A percentile compares a stretch with the other conserved stretches of the same genome.
Evolutionary conservation across 2,329 filamentous ascomycete species (phyloP).

Genomic region (Triangularia verruculosa): DNA sequence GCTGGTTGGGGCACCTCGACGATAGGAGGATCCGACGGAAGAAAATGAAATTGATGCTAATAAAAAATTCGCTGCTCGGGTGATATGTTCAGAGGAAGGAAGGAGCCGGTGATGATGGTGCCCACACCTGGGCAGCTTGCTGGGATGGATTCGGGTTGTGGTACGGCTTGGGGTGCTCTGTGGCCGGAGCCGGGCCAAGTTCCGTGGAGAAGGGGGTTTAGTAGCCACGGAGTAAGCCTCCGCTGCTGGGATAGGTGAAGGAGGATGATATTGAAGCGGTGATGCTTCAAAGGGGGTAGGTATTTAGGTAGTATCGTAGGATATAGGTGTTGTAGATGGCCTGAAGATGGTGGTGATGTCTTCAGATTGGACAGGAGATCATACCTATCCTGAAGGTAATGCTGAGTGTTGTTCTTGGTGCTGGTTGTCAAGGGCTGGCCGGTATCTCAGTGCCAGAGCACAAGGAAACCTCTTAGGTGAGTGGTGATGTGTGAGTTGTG

Average conservation of each 20-base stretch:
- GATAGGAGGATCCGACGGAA: background rate
- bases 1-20: background rate
- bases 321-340: background rate
- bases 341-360: background rate
- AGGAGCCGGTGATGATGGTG: background rate
- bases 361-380: background rate
- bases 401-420: background rate
- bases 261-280: background rate
- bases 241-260: background rate
- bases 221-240: too few relatives aligned
- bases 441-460: background rate
- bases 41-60: background rate
- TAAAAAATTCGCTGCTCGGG: background rate
- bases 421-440: background rate
- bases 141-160: background rate
- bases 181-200: too few relatives aligned
- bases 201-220: too few relatives aligned
- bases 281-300: background rate
- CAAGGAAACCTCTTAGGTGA: background rate
- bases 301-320: background rate
- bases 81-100: background rate
- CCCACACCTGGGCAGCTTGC: too few relatives aligned
- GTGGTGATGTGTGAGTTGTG: background rate
- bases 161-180: background rate
- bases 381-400: background rate